Evolutionary conservation across 352 stramenopile genomes (phyloP), one percentile per base, ranked within the genome.

Genomic region (Lagenidium sp.): DNA sequence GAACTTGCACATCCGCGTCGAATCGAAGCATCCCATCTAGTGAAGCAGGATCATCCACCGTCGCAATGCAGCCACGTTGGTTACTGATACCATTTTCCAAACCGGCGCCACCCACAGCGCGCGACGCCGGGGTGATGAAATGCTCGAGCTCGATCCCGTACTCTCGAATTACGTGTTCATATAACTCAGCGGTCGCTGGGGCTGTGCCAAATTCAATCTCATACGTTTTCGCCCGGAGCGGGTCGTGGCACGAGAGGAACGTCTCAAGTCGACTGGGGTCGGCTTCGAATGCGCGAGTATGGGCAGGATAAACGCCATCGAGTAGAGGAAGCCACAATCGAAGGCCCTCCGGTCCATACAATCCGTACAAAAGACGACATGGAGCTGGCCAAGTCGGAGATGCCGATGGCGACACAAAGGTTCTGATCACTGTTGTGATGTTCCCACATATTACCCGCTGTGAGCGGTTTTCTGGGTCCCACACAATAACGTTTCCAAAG

Each of bases 191-290:
- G 0, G 73, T 82, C 2, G 70, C 64, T 1, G 70, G 64, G 0
- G 70, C 76, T 0, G 71, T 81, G 24, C 71, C 73, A 32, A 89
- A 89, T 44, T 89, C 77, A 41, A 86, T 84, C 44, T 84, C 77
- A 49, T 85, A 84, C 12, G 76, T 86, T 44, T 86, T 84, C 1
- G 73, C 70, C n/a, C 80, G 72, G 39, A 85, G 46, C n/a, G 81
- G 81, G 29, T 93, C 81, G 32, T 93, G 75, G 25, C 69, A 86
- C 18, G 67, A 63, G 19, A 93, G 44, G 40, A 93, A 93, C 1
- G 68, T 86, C 38, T 84, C 55, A 1, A 90, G 45, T 0, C 59
- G 52, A 3, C 45, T 47, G 1, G 41, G 40, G 32, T 88, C 75
- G 1, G 68, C 47, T 39, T 82, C 69, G 43, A 87, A 85, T 0